phyloP scores from a whole-genome alignment of 768 basidiomycete species.

The Termitomyces sp. region DNA sequence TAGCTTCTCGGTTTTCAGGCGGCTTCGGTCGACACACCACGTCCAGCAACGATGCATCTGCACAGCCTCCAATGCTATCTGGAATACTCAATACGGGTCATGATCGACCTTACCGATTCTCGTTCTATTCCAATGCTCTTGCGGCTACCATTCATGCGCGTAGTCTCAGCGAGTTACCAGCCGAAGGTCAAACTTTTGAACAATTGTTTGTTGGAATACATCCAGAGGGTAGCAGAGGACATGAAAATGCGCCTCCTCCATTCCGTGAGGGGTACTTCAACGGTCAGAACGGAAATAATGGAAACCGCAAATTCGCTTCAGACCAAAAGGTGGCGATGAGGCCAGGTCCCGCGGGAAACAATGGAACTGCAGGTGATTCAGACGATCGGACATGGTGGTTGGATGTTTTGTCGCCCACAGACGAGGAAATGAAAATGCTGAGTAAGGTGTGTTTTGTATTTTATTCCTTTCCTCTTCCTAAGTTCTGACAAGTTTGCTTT shows the following conservation, averaged over 20 bases:
- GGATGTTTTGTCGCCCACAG: slow-evolving; percentile 88
- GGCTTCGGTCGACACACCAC: slow-evolving; percentile 19
- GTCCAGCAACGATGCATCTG: neutral
- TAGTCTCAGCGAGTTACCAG: slow-evolving; percentile 88
- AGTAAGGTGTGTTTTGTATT: slow-evolving; percentile 60
- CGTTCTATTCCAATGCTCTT: slow-evolving; percentile 93
- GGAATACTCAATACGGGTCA: slow-evolving; percentile 50
- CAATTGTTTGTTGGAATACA: slow-evolving; percentile 71
- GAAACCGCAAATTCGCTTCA: neutral
- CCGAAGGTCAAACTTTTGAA: slow-evolving; percentile 88
- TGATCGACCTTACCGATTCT: slow-evolving; percentile 94
- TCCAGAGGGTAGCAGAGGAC: slow-evolving; percentile 6
- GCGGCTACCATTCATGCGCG: slow-evolving; percentile 93
- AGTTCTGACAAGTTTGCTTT: neutral
- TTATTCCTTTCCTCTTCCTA: neutral
- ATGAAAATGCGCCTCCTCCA: slow-evolving; percentile 4
- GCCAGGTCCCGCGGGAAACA: slow-evolving; percentile 3
- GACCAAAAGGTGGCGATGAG: slow-evolving; percentile 13
- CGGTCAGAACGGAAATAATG: neutral
- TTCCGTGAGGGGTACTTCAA: slow-evolving; percentile 4
- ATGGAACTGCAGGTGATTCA: slow-evolving; percentile 27
- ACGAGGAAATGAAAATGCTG: slow-evolving; percentile 97
- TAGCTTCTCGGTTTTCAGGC: slow-evolving; percentile 14
- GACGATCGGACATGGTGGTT: slow-evolving; percentile 96
- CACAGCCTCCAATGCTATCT: neutral